phyloP scores from a whole-genome alignment of 225 moss, liverwort and hornwort genomes.

The Pseudisothecium myosuroides region DNA sequence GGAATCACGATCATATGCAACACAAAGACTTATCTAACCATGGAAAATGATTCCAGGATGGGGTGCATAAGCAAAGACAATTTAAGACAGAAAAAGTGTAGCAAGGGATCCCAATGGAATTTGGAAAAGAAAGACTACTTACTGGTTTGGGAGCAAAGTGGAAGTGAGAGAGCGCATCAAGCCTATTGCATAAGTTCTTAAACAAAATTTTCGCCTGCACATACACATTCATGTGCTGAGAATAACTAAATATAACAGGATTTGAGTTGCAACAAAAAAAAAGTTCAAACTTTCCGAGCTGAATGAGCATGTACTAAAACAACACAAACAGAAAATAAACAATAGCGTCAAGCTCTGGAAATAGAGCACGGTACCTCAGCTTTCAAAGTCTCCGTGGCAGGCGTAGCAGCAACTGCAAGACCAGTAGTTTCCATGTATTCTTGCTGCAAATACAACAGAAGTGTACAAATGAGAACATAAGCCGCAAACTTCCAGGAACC shows the following conservation, averaged over 20 bases:
- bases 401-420: constrained; percentile 63
- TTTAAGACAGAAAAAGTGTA: neutral
- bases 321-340: neutral
- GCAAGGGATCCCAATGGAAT: neutral
- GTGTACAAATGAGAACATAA: neutral
- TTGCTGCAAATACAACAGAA: constrained; percentile 19
- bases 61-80: neutral
- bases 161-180: constrained; percentile 88
- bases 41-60: neutral
- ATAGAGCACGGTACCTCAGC: constrained; percentile 36
- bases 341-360: neutral
- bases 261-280: neutral
- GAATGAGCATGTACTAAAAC: neutral
- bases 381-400: constrained; percentile 54
- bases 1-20: neutral
- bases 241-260: neutral
- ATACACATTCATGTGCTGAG: neutral
- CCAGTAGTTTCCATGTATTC: constrained; percentile 87
- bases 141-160: constrained; percentile 94
- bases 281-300: neutral
- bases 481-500: neutral
- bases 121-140: neutral
- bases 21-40: neutral
- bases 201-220: constrained; percentile 60
- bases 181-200: constrained; percentile 58